These are phyloP conservation scores for Flaveria brownii DNA, from an alignment of 129 eudicot genomes.

Conservation along the genomic window DNA sequence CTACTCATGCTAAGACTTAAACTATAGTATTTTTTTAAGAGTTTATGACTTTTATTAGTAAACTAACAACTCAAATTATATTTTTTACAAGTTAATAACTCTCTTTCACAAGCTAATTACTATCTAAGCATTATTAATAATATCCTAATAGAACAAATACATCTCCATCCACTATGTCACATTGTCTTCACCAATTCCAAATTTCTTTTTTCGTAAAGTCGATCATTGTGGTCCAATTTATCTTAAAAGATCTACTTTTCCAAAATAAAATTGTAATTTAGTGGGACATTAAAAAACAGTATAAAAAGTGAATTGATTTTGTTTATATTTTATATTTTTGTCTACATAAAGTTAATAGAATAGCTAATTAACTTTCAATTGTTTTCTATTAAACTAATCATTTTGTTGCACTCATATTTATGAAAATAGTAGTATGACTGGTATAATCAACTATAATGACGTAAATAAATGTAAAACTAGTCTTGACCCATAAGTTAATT, in stretches of 20 bases:
- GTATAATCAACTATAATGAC: no score
- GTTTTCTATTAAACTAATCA: background rate
- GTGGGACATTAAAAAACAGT: background rate
- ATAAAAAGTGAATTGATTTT: background rate
- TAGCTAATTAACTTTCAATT: background rate
- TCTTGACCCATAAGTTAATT: no score
- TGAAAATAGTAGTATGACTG: no score
- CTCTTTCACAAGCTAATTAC: background rate
- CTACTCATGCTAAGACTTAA: no score
- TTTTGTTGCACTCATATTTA: background rate
- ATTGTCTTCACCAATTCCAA: conserved; percentile 20
- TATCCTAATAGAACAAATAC: conserved; percentile 23
- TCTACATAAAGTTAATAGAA: background rate
- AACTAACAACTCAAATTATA: no score
- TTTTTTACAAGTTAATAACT: no score
- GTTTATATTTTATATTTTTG: background rate
- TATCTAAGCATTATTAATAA: background rate
- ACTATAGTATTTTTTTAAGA: no score
- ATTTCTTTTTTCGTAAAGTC: background rate
- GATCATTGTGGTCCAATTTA: conserved; percentile 16
- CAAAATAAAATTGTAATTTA: background rate
- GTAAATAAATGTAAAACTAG: no score
- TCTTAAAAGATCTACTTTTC: background rate
- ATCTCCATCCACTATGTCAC: conserved; percentile 13
- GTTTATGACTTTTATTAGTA: no score